These are phyloP conservation scores for Phylloporus scabripes DNA, from an alignment of 768 basidiomycete species.

Conservation along the genomic window DNA sequence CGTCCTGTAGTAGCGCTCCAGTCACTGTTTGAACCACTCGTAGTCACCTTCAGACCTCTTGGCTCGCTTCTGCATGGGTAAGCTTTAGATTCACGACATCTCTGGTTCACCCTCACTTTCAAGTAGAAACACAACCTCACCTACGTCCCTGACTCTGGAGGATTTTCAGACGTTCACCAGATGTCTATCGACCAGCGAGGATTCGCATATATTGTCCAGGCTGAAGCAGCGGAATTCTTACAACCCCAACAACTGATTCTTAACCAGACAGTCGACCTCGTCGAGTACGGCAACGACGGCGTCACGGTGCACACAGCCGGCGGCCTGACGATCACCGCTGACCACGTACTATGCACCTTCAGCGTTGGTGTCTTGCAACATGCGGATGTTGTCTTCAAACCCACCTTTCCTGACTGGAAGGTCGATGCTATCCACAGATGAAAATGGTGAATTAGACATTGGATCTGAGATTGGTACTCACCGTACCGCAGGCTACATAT, in stretches of 20 bases:
- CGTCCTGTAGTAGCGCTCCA: neutral
- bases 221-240: conserved; percentile 53
- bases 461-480: neutral
- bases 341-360: conserved; percentile 63
- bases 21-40: conserved; percentile 30
- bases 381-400: conserved; percentile 52
- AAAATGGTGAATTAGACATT: conserved; percentile 40
- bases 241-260: conserved; percentile 41
- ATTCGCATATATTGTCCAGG: conserved; percentile 51
- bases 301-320: conserved; percentile 45
- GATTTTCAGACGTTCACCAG: conserved; percentile 50
- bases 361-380: conserved; percentile 67
- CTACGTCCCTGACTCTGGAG: conserved; percentile 43
- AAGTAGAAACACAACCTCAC: conserved; percentile 60
- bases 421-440: conserved; percentile 57
- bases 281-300: conserved; percentile 41
- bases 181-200: conserved; percentile 59
- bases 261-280: conserved; percentile 45
- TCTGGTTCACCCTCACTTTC: neutral
- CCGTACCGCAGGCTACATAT: conserved; percentile 40
- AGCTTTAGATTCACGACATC: neutral
- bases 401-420: conserved; percentile 51
- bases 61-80: conserved; percentile 62
- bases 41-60: conserved; percentile 60
- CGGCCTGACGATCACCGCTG: conserved; percentile 41